Evolutionary conservation across 2,329 filamentous ascomycete genomes (phyloP), one percentile per base, ranked within the genome.

Genomic region (Tolypocladium album): DNA sequence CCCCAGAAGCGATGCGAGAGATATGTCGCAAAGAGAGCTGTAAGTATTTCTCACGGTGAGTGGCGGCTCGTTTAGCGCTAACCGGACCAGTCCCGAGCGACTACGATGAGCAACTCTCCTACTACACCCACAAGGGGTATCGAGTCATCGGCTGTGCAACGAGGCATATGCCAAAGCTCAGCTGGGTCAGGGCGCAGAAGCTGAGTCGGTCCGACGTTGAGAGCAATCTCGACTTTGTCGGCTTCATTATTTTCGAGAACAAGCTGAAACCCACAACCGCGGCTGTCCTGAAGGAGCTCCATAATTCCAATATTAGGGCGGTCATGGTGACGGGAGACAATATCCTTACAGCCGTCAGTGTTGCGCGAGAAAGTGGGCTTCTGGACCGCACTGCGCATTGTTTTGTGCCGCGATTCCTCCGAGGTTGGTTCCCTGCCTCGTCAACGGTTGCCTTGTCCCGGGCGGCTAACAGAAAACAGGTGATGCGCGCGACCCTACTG

Each of bases 261-360:
- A 99, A 99, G 75, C 78, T 99, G 62, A 99, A 99, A 73, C 87
- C 90, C 1, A 92, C 85, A 24, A 97, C 93, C 0, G 82, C 89
- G 1, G 82, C 82, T 1, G 89, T 97, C 40, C 84, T 99, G 34
- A 82, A 88, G 60, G 92, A 97, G 74, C 81, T 99, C 3, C 82
- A 85, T 39, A 80, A 88, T 58, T 93, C 95, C 9, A 89, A 89
- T 60, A 96, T 99, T 65, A 85, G 90, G 42, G 88, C 89, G 36
- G 86, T 96, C 58, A 99, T 99, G 94, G 95, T 95, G 63, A 99
- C 94, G 0, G 94, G 94, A 38, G 94, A 99, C 78, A 99, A 99
- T 67, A 97, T 97, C 63, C 77, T 97, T 59, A 99, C 94, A 12
- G 94, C 94, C 27, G 92, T 99, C 69, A 97, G 92, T 67, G 94